These are phyloP conservation scores for Fusarium papillatum DNA, from an alignment of 2,329 filamentous ascomycete genomes.

Conservation along the genomic window DNA sequence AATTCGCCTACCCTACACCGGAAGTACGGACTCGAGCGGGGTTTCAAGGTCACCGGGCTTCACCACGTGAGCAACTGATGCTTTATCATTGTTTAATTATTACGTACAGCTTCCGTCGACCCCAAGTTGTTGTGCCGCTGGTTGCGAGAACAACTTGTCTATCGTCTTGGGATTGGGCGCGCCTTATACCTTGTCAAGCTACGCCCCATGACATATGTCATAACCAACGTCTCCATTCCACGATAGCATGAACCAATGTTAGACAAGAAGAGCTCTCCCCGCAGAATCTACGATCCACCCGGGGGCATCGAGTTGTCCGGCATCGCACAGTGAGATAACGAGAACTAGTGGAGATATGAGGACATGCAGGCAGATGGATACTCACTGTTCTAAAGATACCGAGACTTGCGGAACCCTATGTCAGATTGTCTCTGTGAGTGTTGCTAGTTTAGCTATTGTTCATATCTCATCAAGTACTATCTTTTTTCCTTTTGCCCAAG, in stretches of 20 bases:
- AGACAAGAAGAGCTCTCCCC: constrained; percentile 1
- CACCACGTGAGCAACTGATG: constrained; percentile 10
- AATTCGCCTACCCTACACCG: constrained; percentile 36
- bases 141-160: neutral
- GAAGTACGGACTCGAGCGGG: constrained; percentile 25
- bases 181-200: constrained; percentile 34
- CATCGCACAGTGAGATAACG: constrained; percentile 11
- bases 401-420: neutral
- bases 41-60: constrained; percentile 16
- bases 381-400: neutral
- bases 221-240: neutral
- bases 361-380: neutral
- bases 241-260: neutral
- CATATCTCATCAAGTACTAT: neutral
- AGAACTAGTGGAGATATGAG: constrained; percentile 5
- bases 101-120: constrained; percentile 23
- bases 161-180: neutral
- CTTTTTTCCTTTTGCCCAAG: neutral
- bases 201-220: constrained; percentile 26
- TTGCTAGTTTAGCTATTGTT: neutral
- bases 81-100: constrained; percentile 16
- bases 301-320: neutral
- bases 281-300: neutral
- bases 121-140: neutral
- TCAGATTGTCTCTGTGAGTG: neutral